A percentile compares a stretch with the other conserved stretches of the same genome.
These are phyloP conservation scores for Gossypium stocksii DNA, from an alignment of 345 rosid species.

Conservation along the genomic window DNA sequence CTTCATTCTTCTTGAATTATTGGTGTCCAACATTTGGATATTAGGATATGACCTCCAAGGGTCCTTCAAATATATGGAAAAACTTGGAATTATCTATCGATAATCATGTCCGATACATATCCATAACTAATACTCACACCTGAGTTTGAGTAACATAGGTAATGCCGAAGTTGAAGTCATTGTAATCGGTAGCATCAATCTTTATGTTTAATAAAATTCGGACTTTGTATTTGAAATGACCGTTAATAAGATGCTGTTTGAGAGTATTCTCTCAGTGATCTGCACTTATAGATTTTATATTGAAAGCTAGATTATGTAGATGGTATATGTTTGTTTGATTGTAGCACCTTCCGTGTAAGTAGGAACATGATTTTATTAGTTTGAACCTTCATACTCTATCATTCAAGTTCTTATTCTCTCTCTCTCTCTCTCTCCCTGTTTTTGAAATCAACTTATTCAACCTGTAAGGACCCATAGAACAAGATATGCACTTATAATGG, in stretches of 20 bases:
- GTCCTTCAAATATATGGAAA: no score
- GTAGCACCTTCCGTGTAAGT: not conserved
- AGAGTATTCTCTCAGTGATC: not conserved
- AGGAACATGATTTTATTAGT: not conserved
- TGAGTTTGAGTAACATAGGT: not conserved
- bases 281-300: not conserved
- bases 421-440: not conserved
- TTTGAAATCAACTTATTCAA: not conserved
- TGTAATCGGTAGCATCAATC: not conserved
- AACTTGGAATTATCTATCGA: no score
- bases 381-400: not conserved
- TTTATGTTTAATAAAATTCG: not conserved
- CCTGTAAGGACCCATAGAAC: not conserved
- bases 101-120: no score
- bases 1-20: no score
- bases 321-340: not conserved
- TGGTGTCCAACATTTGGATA: no score
- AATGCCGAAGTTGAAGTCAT: not conserved
- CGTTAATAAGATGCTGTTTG: not conserved
- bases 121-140: no score
- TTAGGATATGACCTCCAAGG: no score
- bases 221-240: not conserved
- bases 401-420: not conserved
- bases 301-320: not conserved
- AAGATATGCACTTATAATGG: not conserved